These are phyloP conservation scores for Talaromyces funiculosus DNA, from an alignment of 2,329 filamentous ascomycete genomes.

Conservation along the genomic window DNA sequence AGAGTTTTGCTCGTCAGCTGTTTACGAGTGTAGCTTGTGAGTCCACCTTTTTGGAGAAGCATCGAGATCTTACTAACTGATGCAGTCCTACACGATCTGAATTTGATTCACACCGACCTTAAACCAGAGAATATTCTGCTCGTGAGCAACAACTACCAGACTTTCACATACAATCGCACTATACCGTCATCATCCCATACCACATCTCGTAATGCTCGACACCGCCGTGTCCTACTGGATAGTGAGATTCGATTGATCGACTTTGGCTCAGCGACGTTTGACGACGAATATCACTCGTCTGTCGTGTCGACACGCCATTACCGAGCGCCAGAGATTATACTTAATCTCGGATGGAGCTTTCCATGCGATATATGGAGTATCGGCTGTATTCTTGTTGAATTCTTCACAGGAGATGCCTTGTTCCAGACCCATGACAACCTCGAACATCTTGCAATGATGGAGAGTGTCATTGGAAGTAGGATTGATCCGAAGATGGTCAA, in stretches of 20 bases:
- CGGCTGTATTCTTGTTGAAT: slow-evolving; percentile 62
- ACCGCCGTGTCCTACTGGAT: slow-evolving; percentile 58
- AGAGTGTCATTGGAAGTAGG: slow-evolving; percentile 53
- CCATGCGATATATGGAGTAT: slow-evolving; percentile 67
- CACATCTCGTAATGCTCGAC: slow-evolving; percentile 52
- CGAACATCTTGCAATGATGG: slow-evolving; percentile 66
- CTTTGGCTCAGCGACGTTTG: slow-evolving; percentile 63
- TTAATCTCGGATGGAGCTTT: slow-evolving; percentile 63
- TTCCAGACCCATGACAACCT: slow-evolving; percentile 66
- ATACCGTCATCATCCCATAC: slow-evolving; percentile 60
- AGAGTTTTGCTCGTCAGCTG: slow-evolving; percentile 89
- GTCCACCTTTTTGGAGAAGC: slow-evolving; percentile 35
- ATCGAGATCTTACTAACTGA: slow-evolving; percentile 21
- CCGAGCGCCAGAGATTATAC: slow-evolving; percentile 61
- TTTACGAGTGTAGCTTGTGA: slow-evolving; percentile 97
- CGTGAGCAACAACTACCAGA: slow-evolving; percentile 60
- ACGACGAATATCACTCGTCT: slow-evolving; percentile 64
- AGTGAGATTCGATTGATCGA: slow-evolving; percentile 64
- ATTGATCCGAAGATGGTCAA: slow-evolving; percentile 52
- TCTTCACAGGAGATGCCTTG: slow-evolving; percentile 62
- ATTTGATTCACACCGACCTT: slow-evolving; percentile 85
- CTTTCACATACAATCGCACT: slow-evolving; percentile 63
- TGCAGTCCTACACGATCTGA: slow-evolving; percentile 87
- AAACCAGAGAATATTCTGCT: slow-evolving; percentile 65
- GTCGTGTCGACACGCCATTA: slow-evolving; percentile 64